Evolutionary conservation across 306 rosid species (phyloP), one percentile per base, ranked within the genome.

Genomic region (Betula pendula): DNA sequence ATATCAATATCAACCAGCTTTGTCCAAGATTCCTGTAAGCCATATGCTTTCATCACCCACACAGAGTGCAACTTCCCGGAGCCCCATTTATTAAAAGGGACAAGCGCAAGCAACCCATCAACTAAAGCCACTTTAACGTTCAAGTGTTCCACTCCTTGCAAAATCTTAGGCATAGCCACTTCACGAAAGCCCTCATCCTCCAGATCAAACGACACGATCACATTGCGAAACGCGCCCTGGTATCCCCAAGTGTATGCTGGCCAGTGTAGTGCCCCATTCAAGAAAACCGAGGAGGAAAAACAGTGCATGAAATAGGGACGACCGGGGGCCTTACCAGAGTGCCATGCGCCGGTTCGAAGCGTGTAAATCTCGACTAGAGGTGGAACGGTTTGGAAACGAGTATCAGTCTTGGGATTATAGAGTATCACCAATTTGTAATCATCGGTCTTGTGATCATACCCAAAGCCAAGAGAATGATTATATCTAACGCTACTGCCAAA

Each of bases 41-140:
- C 65, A 58, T 58, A 58, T 15, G 22, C 35, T n/a, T n/a, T n/a
- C 65, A 58, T 58, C 65, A 58, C 65, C 65, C 65, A 58, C 14
- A 58, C 65, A 10, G 65, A 58, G 33, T 22, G 12, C 22, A 13
- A 58, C 16, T 0, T 5, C 3, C 0, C 17, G 10, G 13, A 13
- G 1, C 10, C 6, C n/a, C 14, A 3, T 1, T 3, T 1, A 12
- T 58, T 58, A 58, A 33, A 22, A 5, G 35, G 65, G 65, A 58
- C 65, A 58, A 58, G 35, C 5, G 65, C 65, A 58, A 58, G 65
- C 31, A 13, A 22, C 35, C 65, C 65, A 58, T 27, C 65, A 25
- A 58, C 1, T 33, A 24, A 33, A 5, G 35, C 31, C 2, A 58
- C 65, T 6, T 3, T 25, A 33, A 25, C 11, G 19, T 58, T 58